Evolutionary conservation across 768 basidiomycete species (phyloP).

Genomic region (Cyclocybe cylindracea): DNA sequence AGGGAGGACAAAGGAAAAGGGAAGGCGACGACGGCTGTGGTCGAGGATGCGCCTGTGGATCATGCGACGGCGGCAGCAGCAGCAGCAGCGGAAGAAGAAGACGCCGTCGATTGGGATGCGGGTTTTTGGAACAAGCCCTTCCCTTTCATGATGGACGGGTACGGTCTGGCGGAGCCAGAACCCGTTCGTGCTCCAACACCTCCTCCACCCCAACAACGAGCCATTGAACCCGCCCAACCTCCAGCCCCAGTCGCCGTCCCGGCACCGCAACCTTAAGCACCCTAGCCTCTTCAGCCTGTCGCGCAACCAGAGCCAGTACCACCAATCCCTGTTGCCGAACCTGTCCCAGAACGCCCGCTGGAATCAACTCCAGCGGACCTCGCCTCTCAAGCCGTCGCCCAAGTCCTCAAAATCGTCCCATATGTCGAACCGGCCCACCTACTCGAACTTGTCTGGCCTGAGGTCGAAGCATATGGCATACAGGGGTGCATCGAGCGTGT

Average conservation of each 20-base stretch:
- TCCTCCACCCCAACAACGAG: background rate
- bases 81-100: background rate
- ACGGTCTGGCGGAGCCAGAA: background rate
- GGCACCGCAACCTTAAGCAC: background rate
- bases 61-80: background rate
- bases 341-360: slow-evolving; percentile 2
- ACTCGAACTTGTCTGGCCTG: slow-evolving; percentile 44
- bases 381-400: slow-evolving; percentile 34
- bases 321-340: slow-evolving; percentile 12
- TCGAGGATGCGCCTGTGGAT: slow-evolving; percentile 1
- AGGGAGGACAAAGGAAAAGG: slow-evolving; percentile 12
- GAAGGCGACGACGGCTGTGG: slow-evolving; percentile 4
- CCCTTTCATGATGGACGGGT: background rate
- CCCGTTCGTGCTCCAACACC: background rate
- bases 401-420: slow-evolving; percentile 68
- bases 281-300: background rate
- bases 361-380: slow-evolving; percentile 10
- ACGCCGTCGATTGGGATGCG: slow-evolving; percentile 3
- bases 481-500: slow-evolving; percentile 50
- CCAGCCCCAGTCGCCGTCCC: background rate
- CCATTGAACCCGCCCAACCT: too few species aligned
- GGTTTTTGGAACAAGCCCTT: slow-evolving; percentile 5
- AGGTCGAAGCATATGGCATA: slow-evolving; percentile 35
- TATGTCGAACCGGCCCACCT: slow-evolving; percentile 65
- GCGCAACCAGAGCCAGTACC: slow-evolving; percentile 11